These are phyloP conservation scores for Globisporangium paroecandrum DNA, from an alignment of 352 stramenopile genomes.

Conservation along the genomic window DNA sequence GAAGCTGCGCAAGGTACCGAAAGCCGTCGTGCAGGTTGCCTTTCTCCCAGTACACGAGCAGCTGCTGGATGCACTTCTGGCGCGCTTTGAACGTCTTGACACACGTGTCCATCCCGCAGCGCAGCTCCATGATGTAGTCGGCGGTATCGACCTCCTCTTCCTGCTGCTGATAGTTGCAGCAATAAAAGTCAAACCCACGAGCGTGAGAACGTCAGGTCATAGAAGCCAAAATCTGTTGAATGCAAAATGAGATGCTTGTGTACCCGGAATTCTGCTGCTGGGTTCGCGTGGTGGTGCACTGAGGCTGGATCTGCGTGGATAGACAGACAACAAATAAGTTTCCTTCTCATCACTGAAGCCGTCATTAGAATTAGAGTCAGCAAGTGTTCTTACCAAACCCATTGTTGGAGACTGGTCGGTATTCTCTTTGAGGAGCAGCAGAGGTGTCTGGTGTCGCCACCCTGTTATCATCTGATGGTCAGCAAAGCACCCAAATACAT, in stretches of 20 bases:
- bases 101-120: constrained; percentile 81
- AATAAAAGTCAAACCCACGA: background rate
- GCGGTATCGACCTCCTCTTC: constrained; percentile 36
- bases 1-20: constrained; percentile 60
- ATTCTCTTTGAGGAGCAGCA: background rate
- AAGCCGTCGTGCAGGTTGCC: constrained; percentile 66
- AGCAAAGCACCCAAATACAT: background rate
- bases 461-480: background rate
- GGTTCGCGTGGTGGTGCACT: background rate
- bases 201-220: background rate
- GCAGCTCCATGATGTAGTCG: constrained; percentile 80
- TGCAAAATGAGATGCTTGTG: background rate
- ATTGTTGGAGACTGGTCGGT: constrained; percentile 5
- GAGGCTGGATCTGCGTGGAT: background rate
- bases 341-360: background rate
- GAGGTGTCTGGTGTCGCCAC: constrained; percentile 8
- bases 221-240: background rate
- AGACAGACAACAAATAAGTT: background rate
- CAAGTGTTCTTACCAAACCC: background rate
- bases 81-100: constrained; percentile 66
- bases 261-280: constrained; percentile 8
- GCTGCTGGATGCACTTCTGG: constrained; percentile 68
- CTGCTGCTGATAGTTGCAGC: background rate
- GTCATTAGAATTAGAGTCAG: background rate
- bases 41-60: constrained; percentile 69